These are phyloP conservation scores for Geotrichum bryndzae DNA, from an alignment of 1,139 yeast genomes.

Conservation along the genomic window DNA sequence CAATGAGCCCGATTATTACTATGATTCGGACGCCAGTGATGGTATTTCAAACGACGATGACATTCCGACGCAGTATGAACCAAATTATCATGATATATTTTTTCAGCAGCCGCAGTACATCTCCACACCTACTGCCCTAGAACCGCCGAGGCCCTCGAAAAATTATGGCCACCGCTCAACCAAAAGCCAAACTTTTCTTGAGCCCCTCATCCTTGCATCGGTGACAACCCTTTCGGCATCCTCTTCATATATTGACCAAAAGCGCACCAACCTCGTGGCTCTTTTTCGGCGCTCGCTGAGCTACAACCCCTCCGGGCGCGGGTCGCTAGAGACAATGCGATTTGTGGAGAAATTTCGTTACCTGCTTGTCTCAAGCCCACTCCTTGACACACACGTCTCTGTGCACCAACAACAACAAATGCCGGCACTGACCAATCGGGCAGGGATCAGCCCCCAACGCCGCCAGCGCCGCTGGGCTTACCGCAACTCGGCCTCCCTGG, in stretches of 20 bases:
- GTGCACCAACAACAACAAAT: constrained; percentile 13
- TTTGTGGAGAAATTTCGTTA: constrained; percentile 45
- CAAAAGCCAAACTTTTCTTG: constrained; percentile 14
- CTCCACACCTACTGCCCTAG: neutral
- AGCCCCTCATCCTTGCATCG: constrained; percentile 26
- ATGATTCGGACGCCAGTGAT: neutral
- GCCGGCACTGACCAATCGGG: constrained; percentile 10
- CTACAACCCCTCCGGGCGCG: constrained; percentile 29
- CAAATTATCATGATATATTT: neutral
- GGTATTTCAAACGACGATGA: neutral
- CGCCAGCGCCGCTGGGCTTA: neutral
- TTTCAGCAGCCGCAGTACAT: neutral
- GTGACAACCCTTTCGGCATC: constrained; percentile 11
- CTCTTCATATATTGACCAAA: constrained; percentile 21
- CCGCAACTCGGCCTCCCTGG: neutral
- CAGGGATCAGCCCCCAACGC: neutral
- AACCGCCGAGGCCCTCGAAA: neutral
- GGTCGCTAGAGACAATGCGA: constrained; percentile 33
- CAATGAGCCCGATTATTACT: neutral
- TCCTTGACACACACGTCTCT: constrained; percentile 34
- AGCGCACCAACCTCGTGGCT: constrained; percentile 23
- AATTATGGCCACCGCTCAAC: neutral
- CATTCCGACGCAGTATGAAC: neutral
- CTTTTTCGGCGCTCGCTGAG: constrained; percentile 28
- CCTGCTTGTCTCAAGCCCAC: constrained; percentile 40